Conservation (phyloP, 306 rosid species). For the Malus fusca region DNA sequence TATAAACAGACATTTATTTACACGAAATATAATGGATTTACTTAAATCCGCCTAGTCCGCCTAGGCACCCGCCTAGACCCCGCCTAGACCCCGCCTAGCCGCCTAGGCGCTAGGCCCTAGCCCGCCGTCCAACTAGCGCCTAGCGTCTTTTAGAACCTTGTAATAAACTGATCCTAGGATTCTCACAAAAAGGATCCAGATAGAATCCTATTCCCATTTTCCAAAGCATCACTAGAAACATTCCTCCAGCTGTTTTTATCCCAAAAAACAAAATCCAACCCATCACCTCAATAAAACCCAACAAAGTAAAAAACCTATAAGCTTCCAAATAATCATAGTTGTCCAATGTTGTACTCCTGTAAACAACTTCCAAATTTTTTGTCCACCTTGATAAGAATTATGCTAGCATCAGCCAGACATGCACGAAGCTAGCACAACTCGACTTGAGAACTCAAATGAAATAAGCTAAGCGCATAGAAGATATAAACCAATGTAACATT, state of each 20-base stretch:
- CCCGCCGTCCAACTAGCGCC: too few species aligned
- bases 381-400: neutral
- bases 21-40: too few species aligned
- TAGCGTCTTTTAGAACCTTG: too few species aligned
- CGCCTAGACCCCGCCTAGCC: too few species aligned
- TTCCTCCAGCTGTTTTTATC: neutral
- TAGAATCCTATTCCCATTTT: too few species aligned
- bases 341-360: neutral
- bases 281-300: neutral
- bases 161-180: too few species aligned
- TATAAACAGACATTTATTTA: too few species aligned
- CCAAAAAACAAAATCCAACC: slow-evolving; percentile 1
- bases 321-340: neutral
- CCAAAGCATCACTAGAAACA: neutral
- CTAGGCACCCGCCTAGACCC: too few species aligned
- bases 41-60: too few species aligned
- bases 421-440: neutral
- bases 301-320: neutral
- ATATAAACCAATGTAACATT: neutral
- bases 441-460: too few species aligned
- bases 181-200: accelerated
- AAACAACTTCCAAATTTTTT: neutral
- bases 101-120: too few species aligned
- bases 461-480: neutral
- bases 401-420: accelerated